phyloP scores from a whole-genome alignment of 257 asterid species.

The Lantana camara region DNA sequence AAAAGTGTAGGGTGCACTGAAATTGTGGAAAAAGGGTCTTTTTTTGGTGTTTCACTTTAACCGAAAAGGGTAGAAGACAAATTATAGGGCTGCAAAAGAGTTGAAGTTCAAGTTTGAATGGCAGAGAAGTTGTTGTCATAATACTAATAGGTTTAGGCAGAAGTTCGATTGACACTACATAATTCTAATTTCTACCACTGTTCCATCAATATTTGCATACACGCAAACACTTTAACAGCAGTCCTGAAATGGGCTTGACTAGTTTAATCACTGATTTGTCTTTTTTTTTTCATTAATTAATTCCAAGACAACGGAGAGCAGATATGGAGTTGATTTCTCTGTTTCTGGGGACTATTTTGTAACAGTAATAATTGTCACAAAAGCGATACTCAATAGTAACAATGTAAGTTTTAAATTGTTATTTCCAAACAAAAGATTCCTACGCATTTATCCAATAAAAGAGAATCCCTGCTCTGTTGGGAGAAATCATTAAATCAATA shows the following conservation, averaged over 20 bases:
- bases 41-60: background rate
- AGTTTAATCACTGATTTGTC: no score
- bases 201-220: background rate
- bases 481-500: background rate
- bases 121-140: background rate
- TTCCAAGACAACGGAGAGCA: no score
- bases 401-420: no score
- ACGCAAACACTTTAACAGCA: constrained; percentile 4
- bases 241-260: no score
- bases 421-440: background rate
- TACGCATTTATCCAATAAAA: no score
- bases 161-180: constrained; percentile 11
- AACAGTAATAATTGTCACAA: no score
- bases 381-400: no score
- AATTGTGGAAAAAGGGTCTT: background rate
- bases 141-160: no score
- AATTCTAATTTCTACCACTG: background rate
- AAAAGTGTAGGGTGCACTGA: background rate
- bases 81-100: constrained; percentile 22
- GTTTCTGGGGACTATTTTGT: no score
- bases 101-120: constrained; percentile 9
- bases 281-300: no score
- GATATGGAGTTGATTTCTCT: no score
- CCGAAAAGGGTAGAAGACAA: constrained; percentile 1
- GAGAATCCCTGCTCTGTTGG: no score